Base-by-base conservation (phyloP, 2,329 filamentous ascomycete species). In the Fonsecaea pugnacius region DNA sequence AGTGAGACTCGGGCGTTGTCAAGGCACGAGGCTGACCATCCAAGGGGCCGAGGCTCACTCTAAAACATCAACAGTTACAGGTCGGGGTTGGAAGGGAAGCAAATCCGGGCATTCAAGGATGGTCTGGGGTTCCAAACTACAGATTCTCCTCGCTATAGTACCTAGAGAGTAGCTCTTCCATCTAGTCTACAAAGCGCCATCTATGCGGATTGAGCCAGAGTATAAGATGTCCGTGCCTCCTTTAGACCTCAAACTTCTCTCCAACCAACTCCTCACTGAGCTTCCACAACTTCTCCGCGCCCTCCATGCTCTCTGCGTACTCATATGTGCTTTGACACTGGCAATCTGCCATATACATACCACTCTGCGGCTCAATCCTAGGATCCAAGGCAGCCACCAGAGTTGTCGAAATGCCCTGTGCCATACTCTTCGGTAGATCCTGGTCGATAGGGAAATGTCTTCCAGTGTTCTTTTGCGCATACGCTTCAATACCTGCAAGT, bases 301-400 rank as follows among this genome's bases (percentile, higher is more conserved):
- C 73, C 35, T 70, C 65, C 57, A 70, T 63, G 4, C 69, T 71
- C 3, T 63, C 67, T 2, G 74, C 73, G 48, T 75, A 74, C 27
- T 74, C 72, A 24, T 66, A 68, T 2, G 73, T 69, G 55, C 75
- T 57, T 70, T 62, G 62, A 33, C 73, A 60, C 60, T 78, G 73
- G 56, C 74, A 76, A 63, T 80, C 74, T 16, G 71, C 70, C 36
- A 81, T 60, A 53, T 74, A 79, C 27, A 68, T 65, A 7, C 71
- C 69, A 58, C 52, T 64, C 54, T 71, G 71, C 52, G 70, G 71
- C 18, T 70, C 69, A 48, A 82, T 68, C 4, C 69, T 71, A 0
- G 79, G 79, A 68, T 81, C 80, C 35, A 82, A 73, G 7, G 78
- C 80, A 6, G 80, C 79, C 16, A 78, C 75, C 10, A 82, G 69